phyloP scores from a whole-genome alignment of 2,329 filamentous ascomycete genomes.

The Plectosphaerella sp. region DNA sequence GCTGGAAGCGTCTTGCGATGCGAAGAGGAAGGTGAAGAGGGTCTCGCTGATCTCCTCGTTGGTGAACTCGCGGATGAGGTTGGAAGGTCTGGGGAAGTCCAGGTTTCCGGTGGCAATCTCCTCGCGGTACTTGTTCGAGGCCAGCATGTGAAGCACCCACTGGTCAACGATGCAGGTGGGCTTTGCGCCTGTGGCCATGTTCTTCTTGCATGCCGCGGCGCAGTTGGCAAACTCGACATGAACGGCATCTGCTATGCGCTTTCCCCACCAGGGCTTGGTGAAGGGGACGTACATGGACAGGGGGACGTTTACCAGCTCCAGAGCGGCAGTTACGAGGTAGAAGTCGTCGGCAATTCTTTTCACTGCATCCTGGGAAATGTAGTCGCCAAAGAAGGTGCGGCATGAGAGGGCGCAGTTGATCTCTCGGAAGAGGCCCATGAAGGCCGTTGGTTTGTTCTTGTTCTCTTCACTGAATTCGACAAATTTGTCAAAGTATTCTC shows the following conservation, averaged over 20 bases:
- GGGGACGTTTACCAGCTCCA: constrained; percentile 78
- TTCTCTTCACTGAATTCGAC: constrained; percentile 51
- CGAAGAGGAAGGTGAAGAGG: constrained; percentile 49
- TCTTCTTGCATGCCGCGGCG: constrained; percentile 65
- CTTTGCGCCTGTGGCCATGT: constrained; percentile 65
- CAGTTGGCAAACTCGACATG: constrained; percentile 66
- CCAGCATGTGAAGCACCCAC: constrained; percentile 71
- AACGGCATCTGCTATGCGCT: constrained; percentile 69
- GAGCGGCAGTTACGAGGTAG: constrained; percentile 70
- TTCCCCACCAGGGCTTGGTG: constrained; percentile 73
- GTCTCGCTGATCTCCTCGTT: constrained; percentile 44
- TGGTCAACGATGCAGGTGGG: constrained; percentile 72
- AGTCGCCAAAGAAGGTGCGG: constrained; percentile 76
- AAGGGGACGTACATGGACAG: constrained; percentile 65
- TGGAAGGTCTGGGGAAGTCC: constrained; percentile 35
- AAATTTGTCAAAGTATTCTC: constrained; percentile 66
- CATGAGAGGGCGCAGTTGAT: constrained; percentile 75
- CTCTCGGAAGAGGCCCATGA: constrained; percentile 71
- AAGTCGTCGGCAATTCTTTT: constrained; percentile 76
- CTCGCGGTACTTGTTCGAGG: constrained; percentile 63
- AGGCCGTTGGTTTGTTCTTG: constrained; percentile 54
- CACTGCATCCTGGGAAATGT: constrained; percentile 67
- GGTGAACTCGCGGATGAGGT: constrained; percentile 45
- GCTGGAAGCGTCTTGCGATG: constrained; percentile 48
- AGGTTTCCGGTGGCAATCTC: constrained; percentile 54